Conservation (phyloP, 208 protist genomes). For the Leishmania mexicana region DNA sequence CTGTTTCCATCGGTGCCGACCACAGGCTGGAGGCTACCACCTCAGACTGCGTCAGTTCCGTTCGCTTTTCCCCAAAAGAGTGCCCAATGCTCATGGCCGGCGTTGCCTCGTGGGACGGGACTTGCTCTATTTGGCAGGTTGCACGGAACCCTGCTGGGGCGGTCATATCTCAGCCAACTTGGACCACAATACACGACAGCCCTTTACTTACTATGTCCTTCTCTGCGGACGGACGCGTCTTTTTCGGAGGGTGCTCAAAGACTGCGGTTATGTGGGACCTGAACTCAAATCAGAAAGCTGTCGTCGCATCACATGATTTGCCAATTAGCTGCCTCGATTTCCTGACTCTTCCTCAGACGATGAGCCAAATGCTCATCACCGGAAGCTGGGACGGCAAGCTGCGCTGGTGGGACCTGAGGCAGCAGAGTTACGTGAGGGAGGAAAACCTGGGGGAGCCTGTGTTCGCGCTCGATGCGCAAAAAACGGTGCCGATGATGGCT, state of each 20-base stretch:
- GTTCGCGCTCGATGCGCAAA: constrained; percentile 74
- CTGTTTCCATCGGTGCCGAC: constrained; percentile 15
- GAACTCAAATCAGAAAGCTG: constrained; percentile 56
- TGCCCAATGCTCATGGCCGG: constrained; percentile 68
- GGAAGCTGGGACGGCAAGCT: constrained; percentile 88
- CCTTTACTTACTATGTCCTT: constrained; percentile 76
- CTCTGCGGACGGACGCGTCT: constrained; percentile 68
- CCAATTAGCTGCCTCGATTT: constrained; percentile 78
- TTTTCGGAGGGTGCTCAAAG: constrained; percentile 80
- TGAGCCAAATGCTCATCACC: constrained; percentile 71
- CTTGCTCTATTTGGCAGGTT: constrained; percentile 81
- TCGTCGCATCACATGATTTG: constrained; percentile 83
- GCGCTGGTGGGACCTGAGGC: constrained; percentile 85
- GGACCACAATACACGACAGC: constrained; percentile 41
- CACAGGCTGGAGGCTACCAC: constrained; percentile 63
- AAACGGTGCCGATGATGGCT: constrained; percentile 60
- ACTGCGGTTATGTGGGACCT: constrained; percentile 84
- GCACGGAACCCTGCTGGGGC: constrained; percentile 21
- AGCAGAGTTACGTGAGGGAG: constrained; percentile 62
- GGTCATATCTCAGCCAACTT: constrained; percentile 52
- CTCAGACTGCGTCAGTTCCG: constrained; percentile 67
- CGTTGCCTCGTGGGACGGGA: constrained; percentile 76
- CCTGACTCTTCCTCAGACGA: constrained; percentile 38
- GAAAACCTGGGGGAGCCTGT: constrained; percentile 75
- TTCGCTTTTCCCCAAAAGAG: constrained; percentile 65